A percentile compares a stretch with the other conserved stretches of the same genome.
Evolutionary conservation across 805 yeast species (phyloP).

Genomic region (Nakazawaea sp.): DNA sequence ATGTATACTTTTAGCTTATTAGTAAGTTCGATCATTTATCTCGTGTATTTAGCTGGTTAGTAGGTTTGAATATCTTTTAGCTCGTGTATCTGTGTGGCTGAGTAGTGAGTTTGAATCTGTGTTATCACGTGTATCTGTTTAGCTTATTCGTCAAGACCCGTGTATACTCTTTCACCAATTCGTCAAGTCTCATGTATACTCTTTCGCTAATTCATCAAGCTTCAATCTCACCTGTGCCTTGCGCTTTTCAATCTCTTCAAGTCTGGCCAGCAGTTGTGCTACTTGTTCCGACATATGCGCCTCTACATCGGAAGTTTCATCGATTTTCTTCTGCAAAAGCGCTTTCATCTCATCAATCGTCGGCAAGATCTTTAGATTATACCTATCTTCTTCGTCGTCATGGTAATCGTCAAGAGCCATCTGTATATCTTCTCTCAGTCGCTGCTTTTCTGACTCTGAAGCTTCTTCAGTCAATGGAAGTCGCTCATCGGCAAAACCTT

Average conservation of each 20-base stretch:
- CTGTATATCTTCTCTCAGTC: constrained; percentile 24
- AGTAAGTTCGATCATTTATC: too few relatives aligned
- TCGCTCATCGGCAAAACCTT: constrained; percentile 19
- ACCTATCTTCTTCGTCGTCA: neutral
- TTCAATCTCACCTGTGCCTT: neutral
- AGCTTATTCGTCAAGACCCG: too few relatives aligned
- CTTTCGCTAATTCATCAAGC: neutral
- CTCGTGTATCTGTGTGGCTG: too few relatives aligned
- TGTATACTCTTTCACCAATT: too few relatives aligned
- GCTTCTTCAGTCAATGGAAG: constrained; percentile 24
- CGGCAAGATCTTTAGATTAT: neutral
- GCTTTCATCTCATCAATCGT: neutral
- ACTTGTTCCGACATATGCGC: neutral
- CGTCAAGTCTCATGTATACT: neutral
- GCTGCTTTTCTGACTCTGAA: constrained; percentile 17
- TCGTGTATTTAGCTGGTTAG: too few relatives aligned
- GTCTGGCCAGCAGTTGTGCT: neutral
- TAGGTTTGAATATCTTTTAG: too few relatives aligned
- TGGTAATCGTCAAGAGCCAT: constrained; percentile 21
- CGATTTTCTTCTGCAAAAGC: neutral
- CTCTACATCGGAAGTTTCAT: neutral
- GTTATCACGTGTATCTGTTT: too few relatives aligned
- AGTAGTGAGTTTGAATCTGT: too few relatives aligned
- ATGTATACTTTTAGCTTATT: too few relatives aligned
- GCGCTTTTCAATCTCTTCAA: neutral